These are phyloP conservation scores for Porcisia hertigi DNA, from an alignment of 208 protist genomes.

Conservation along the genomic window DNA sequence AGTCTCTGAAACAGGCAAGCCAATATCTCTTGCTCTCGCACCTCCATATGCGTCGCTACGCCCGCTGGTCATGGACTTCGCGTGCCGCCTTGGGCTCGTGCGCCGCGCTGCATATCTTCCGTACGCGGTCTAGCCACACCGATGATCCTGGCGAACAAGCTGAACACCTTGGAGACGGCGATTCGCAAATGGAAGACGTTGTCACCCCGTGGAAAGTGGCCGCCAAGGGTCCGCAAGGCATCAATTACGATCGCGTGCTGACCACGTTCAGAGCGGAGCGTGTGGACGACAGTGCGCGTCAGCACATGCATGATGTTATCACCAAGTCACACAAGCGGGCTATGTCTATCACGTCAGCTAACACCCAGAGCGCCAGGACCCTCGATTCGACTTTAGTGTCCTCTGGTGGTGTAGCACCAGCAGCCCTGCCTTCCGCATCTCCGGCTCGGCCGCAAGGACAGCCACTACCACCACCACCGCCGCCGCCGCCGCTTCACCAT, in stretches of 20 bases:
- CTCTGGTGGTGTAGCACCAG: neutral
- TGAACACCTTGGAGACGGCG: neutral
- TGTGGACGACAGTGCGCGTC: slow-evolving; percentile 46
- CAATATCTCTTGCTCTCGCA: neutral
- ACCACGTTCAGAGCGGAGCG: slow-evolving; percentile 76
- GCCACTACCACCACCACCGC: neutral
- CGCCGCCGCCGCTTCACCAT: slow-evolving; percentile 68
- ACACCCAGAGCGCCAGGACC: neutral
- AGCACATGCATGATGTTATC: slow-evolving; percentile 38
- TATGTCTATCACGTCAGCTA: slow-evolving; percentile 14
- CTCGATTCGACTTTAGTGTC: neutral
- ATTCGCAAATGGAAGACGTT: slow-evolving; percentile 34
- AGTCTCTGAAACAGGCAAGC: too few relatives aligned
- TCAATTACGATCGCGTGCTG: slow-evolving; percentile 86
- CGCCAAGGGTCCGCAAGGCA: slow-evolving; percentile 70
- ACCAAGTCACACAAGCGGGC: slow-evolving; percentile 10
- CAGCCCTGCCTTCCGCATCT: neutral
- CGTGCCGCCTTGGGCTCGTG: neutral
- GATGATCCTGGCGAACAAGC: neutral
- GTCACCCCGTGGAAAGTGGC: slow-evolving; percentile 82
- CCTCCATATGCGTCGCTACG: neutral
- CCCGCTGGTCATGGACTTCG: neutral
- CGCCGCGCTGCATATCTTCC: neutral
- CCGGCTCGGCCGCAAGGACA: neutral
- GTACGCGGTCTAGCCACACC: neutral